These are phyloP conservation scores for Rachicladosporium sp. DNA, from an alignment of 2,329 filamentous ascomycete genomes.

Conservation along the genomic window DNA sequence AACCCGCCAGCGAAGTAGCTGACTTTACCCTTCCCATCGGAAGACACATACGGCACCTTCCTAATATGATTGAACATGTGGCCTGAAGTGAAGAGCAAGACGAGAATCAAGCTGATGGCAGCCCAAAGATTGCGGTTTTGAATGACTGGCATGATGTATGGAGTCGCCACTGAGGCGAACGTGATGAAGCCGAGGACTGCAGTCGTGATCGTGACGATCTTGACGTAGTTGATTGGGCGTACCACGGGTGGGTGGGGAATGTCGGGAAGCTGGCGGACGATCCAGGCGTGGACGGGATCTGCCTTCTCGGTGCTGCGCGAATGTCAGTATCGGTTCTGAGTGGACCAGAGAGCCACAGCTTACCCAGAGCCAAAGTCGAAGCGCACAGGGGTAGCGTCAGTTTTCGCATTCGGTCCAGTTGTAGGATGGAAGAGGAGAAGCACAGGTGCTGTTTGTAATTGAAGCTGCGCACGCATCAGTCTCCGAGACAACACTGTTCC, in stretches of 20 bases:
- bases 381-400: slow-evolving; percentile 56
- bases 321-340: neutral
- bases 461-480: slow-evolving; percentile 47
- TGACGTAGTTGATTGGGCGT: slow-evolving; percentile 78
- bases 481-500: neutral
- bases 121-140: slow-evolving; percentile 94
- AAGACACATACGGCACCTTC: slow-evolving; percentile 82
- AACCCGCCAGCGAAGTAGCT: slow-evolving; percentile 87
- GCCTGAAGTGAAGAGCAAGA: slow-evolving; percentile 86
- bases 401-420: slow-evolving; percentile 61
- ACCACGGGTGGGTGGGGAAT: slow-evolving; percentile 60
- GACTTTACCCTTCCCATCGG: slow-evolving; percentile 73
- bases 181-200: slow-evolving; percentile 59
- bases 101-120: slow-evolving; percentile 71
- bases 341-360: slow-evolving; percentile 17
- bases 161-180: slow-evolving; percentile 56
- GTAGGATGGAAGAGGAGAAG: slow-evolving; percentile 81
- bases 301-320: slow-evolving; percentile 38
- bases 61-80: slow-evolving; percentile 99
- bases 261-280: slow-evolving; percentile 65
- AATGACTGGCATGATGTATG: slow-evolving; percentile 67
- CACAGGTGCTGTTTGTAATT: slow-evolving; percentile 87
- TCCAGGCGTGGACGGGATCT: slow-evolving; percentile 67
- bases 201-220: slow-evolving; percentile 55
- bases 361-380: slow-evolving; percentile 80